Evolutionary conservation across 1,284 basidiomycete species (phyloP).

Genomic region (Earliella scabrosa): DNA sequence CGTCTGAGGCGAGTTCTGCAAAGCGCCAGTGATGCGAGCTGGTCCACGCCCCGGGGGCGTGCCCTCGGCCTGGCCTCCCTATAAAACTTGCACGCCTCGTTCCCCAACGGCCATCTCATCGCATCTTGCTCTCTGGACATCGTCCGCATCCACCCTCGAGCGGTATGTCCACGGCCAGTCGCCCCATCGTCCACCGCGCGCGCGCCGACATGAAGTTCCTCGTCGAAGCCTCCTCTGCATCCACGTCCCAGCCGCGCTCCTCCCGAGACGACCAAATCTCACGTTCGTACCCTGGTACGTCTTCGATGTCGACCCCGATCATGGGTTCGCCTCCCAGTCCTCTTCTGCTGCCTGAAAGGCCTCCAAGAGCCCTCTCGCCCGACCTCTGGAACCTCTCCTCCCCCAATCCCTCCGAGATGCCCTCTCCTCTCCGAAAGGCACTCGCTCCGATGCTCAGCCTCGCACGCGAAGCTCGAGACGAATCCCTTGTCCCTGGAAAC

Average conservation of each 20-base stretch:
- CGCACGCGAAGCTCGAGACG: slow-evolving; percentile 20
- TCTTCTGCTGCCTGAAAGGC: slow-evolving; percentile 20
- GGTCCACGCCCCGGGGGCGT: slow-evolving; percentile 19
- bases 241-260: slow-evolving; percentile 13
- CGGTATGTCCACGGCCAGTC: slow-evolving; percentile 15
- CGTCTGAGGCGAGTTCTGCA: slow-evolving; percentile 1
- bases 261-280: slow-evolving; percentile 16
- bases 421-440: slow-evolving; percentile 19
- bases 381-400: slow-evolving; percentile 25
- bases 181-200: slow-evolving; percentile 14
- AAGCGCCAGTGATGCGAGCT: slow-evolving; percentile 24
- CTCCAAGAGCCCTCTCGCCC: slow-evolving; percentile 19
- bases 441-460: slow-evolving; percentile 21
- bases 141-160: not conserved
- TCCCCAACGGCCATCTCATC: slow-evolving; percentile 10
- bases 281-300: slow-evolving; percentile 19
- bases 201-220: slow-evolving; percentile 21
- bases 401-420: slow-evolving; percentile 20
- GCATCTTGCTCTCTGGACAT: slow-evolving; percentile 11
- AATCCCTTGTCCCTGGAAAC: slow-evolving; percentile 7
- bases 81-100: slow-evolving; percentile 13
- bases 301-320: slow-evolving; percentile 14
- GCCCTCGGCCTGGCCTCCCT: slow-evolving; percentile 19
- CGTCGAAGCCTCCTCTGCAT: slow-evolving; percentile 13
- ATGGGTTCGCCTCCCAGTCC: slow-evolving; percentile 22